Evolutionary conservation across 352 stramenopile genomes (phyloP), one percentile per base, ranked within the genome.

Genomic region (Stramenopiles sp.): DNA sequence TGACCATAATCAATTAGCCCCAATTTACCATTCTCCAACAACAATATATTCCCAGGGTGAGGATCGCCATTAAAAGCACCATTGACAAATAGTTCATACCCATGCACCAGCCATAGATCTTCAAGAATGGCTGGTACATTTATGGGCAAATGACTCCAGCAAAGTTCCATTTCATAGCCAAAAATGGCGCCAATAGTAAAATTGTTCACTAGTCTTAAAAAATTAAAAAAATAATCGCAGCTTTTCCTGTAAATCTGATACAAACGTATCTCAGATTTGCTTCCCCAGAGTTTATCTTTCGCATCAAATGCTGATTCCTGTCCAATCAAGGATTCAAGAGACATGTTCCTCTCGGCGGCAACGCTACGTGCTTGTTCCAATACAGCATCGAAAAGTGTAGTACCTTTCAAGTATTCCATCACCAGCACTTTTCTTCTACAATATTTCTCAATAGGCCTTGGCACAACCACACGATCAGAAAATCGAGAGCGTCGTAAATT

Each of bases 381-480:
- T 81, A 98, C 92, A 30, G 84, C 93, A 81, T 92, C 88, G 44
- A 93, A 82, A 67, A 95, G 83, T 81, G 91, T 95, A 78, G 89
- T 87, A n/a, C 92, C 92, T 33, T 92, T 88, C 25, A 96, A 85
- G 80, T 95, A 93, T 86, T 97, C 92, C 94, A 98, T 98, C 44
- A 98, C 93, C 25, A 98, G 85, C 55, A 98, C 92, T 83, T 95
- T 87, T 82, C 95, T 96, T 0, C 92, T 98, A 82, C 91, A 97
- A 25, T 96, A 78, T 33, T 95, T 87, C n/a, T 93, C 83, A 32
- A 91, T 90, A 0, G 92, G 90, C 82, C 90, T 87, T 0, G 93
- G 93, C 31, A 98, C 92, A 29, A 86, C 89, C 80, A 94, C 90
- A 75, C 87, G 85, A 0, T 82, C 84, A 0, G 86, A 87, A 82